Evolutionary conservation across 495 filamentous ascomycete species (phyloP), one percentile per base, ranked within the genome.

Genomic region (Xylaria curta): DNA sequence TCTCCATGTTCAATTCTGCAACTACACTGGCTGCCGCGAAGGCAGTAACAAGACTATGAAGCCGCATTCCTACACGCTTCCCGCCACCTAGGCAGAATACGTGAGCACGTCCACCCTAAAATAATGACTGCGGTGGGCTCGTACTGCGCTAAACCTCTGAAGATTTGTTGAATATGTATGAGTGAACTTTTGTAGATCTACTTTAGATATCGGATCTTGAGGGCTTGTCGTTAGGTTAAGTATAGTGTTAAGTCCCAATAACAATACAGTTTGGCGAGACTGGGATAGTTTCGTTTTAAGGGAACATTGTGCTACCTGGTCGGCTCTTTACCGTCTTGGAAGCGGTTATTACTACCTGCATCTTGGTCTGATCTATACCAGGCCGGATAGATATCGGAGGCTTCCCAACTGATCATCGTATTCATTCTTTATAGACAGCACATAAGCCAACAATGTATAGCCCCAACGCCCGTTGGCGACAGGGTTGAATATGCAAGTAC

Each of bases 1-100:
- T 4, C 8, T 31, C 38, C 19, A 68, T 21, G 17, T 36, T 60
- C 13, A 40, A 24, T 21, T 68, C 66, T 17, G 66, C 66, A 10
- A 68, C 24, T 19, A 40, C 36, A 38, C 66, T 53, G 24, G 40
- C 26, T 31, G 53, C 66, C 46, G 40, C 66, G 26, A 47, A 4
- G 21, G 36, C 51, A 21, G 40, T 40, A 15, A 60, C 6, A 26
- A 68, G 19, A 15, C 38, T 36, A 31, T 58, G 26, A 6, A 54
- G 36, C 38, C 53, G 53, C 66, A 68, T 68, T 36, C 4, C 15
- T 28, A 54, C 33, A 6, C 5, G 12, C n/a, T 31, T 40, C 21
- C 1, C 15, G 19, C 26, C 1, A 46, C 38, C 21, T 6, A 47
- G 26, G 26, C 2, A 26, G 26, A 19, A 15, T 46, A 7, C n/a